A percentile compares a stretch with the other conserved stretches of the same genome.
phyloP scores from a whole-genome alignment of 768 basidiomycete genomes.

The Boletus insuetus region DNA sequence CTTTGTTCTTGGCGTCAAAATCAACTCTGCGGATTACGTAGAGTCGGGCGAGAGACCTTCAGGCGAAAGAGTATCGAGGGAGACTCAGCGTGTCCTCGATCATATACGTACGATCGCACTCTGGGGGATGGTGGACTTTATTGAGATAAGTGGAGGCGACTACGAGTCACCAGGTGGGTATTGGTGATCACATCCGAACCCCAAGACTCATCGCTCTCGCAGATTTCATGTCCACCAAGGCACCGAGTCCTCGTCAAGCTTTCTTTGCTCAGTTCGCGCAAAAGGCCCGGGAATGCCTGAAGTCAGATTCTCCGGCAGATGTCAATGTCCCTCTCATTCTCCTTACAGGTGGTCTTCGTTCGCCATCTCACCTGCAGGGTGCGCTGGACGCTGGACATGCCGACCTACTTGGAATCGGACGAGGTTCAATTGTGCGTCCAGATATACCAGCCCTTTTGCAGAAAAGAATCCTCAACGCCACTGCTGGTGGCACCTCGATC shows the following conservation, averaged over 20 bases:
- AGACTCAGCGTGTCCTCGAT: conserved; percentile 44
- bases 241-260: conserved; percentile 52
- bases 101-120: conserved; percentile 59
- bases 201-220: neutral
- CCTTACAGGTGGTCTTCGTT: conserved; percentile 77
- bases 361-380: conserved; percentile 50
- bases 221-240: conserved; percentile 43
- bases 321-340: conserved; percentile 56
- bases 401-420: conserved; percentile 75
- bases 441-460: conserved; percentile 48
- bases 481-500: conserved; percentile 12
- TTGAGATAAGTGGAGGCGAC: conserved; percentile 86
- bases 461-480: conserved; percentile 3
- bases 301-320: conserved; percentile 26
- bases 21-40: conserved; percentile 77
- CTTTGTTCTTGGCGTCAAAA: conserved; percentile 78
- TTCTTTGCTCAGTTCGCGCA: conserved; percentile 71
- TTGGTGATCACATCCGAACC: neutral
- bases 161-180: conserved; percentile 73
- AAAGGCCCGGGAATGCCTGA: conserved; percentile 47
- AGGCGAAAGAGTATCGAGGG: conserved; percentile 31
- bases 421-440: conserved; percentile 62
- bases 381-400: conserved; percentile 57
- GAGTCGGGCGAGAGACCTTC: conserved; percentile 26
- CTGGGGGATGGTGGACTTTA: conserved; percentile 73